phyloP scores from a whole-genome alignment of 169 alveolate genomes.

The Plasmodium knowlesi region DNA sequence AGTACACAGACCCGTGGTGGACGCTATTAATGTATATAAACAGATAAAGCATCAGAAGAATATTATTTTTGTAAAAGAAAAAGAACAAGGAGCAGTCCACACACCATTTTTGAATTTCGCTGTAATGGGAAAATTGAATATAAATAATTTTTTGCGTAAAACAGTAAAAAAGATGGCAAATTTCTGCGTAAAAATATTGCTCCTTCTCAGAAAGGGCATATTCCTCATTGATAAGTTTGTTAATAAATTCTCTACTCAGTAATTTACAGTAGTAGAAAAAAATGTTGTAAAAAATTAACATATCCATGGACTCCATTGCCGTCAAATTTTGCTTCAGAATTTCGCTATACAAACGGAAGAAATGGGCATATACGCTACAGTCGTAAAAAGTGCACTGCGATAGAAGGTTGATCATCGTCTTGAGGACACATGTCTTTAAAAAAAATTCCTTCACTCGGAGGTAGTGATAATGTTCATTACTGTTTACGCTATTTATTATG shows the following conservation, averaged over 20 bases:
- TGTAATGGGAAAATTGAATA: slow-evolving; percentile 74
- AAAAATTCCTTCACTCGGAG: slow-evolving; percentile 29
- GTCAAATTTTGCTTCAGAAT: slow-evolving; percentile 47
- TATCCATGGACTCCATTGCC: slow-evolving; percentile 66
- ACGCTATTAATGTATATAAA: slow-evolving; percentile 62
- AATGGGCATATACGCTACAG: slow-evolving; percentile 72
- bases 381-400: slow-evolving; percentile 68
- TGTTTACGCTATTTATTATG: slow-evolving; percentile 31
- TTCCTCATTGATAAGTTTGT: slow-evolving; percentile 25
- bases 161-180: slow-evolving; percentile 37
- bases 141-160: slow-evolving; percentile 73
- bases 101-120: slow-evolving; percentile 75
- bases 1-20: slow-evolving; percentile 72
- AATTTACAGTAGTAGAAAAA: slow-evolving; percentile 56
- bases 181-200: slow-evolving; percentile 67
- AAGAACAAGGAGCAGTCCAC: slow-evolving; percentile 69
- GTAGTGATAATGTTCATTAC: slow-evolving; percentile 22
- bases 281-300: slow-evolving; percentile 72
- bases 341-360: slow-evolving; percentile 70
- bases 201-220: slow-evolving; percentile 32
- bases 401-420: slow-evolving; percentile 27
- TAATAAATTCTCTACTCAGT: slow-evolving; percentile 52
- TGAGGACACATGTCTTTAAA: slow-evolving; percentile 23
- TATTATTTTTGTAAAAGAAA: slow-evolving; percentile 69
- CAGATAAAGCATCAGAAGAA: slow-evolving; percentile 35